Evolutionary conservation across 176 grass and related monocot species (phyloP), one percentile per base, ranked within the genome.

Genomic region (Olyra latifolia): DNA sequence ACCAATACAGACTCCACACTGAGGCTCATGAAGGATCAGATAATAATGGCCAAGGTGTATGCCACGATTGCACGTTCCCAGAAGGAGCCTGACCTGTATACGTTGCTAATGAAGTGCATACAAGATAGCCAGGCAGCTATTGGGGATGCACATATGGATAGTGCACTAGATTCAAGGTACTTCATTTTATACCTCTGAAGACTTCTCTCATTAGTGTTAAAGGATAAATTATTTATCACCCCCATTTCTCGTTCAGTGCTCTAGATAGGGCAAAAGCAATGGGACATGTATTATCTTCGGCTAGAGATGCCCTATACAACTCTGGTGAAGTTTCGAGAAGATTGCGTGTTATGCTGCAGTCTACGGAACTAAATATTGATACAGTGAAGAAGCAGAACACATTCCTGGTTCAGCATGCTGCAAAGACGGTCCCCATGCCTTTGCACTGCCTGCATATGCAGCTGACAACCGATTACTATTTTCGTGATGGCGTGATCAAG

Each of bases 371-470:
- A 82, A 88, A 87, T 78, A 95, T 93, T 13, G 84, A 88, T 63
- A 62, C 81, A 20, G 86, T 87, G 13, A 98, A 93, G 87, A 95
- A 95, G 74, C 92, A 98, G 8, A 98, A 91, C 61, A 89, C 96
- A 49, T 98, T 98, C 73, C 79, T 98, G 72, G 96, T 98, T 62
- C 96, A 98, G 72, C 88, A 95, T 91, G 96, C 95, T 64, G 95
- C 96, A 55, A 98, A 98, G 85, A 98, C 92, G 4, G 71, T 95
- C 12, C 92, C 96, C 73, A 95, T 92, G 78, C 90, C 92, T 47
- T 72, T 98, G 76, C 90, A 95, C 83, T 98, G 92, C 62, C 90
- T 98, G 38, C 90, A 91, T 84, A 89, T 98, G 83, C 96, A 89
- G 35, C 79, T 98, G 45, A 93, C 84, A 84, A 95, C 84, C 0